Conservation (phyloP, 2,329 filamentous ascomycete species). For the Nemania serpens region DNA sequence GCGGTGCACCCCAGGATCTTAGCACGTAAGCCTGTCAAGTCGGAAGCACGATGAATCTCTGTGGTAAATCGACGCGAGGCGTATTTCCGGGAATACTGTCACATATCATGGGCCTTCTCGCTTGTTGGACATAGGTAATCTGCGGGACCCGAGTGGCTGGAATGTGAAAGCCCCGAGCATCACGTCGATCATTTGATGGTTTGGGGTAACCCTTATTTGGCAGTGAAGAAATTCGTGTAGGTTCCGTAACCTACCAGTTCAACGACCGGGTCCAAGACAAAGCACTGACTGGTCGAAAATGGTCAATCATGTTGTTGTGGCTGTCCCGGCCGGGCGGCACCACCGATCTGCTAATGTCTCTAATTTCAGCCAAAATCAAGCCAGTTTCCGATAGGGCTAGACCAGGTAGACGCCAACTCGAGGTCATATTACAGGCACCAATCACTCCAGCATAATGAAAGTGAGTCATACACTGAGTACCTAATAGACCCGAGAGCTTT, state of each 20-base stretch:
- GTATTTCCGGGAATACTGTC: slow-evolving; percentile 15
- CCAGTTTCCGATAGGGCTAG: slow-evolving; percentile 21
- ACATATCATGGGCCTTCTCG: slow-evolving; percentile 2
- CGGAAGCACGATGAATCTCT: slow-evolving; percentile 22
- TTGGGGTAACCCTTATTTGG: slow-evolving; percentile 4
- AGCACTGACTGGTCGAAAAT: slow-evolving; percentile 18
- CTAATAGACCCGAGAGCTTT: slow-evolving; percentile 3
- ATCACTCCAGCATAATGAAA: neutral
- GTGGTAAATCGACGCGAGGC: slow-evolving; percentile 18
- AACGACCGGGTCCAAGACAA: neutral
- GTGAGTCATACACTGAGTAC: neutral
- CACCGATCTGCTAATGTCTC: slow-evolving; percentile 23
- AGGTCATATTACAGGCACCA: slow-evolving; percentile 13
- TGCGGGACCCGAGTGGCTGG: slow-evolving; percentile 12
- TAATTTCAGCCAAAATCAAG: slow-evolving; percentile 19
- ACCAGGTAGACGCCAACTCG: neutral
- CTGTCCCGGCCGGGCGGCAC: slow-evolving; percentile 29
- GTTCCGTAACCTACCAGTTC: slow-evolving; percentile 13
- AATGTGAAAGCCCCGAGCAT: slow-evolving; percentile 9
- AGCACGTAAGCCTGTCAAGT: slow-evolving; percentile 12
- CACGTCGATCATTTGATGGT: slow-evolving; percentile 10
- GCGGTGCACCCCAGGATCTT: slow-evolving; percentile 28
- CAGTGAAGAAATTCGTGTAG: slow-evolving; percentile 6
- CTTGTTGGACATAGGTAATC: slow-evolving; percentile 11
- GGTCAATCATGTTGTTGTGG: slow-evolving; percentile 19